Percentiles rank a stretch among this genome's conserved stretches.
These are phyloP conservation scores for Elongisporangium anandrum DNA, from an alignment of 352 stramenopile species.

Conservation along the genomic window DNA sequence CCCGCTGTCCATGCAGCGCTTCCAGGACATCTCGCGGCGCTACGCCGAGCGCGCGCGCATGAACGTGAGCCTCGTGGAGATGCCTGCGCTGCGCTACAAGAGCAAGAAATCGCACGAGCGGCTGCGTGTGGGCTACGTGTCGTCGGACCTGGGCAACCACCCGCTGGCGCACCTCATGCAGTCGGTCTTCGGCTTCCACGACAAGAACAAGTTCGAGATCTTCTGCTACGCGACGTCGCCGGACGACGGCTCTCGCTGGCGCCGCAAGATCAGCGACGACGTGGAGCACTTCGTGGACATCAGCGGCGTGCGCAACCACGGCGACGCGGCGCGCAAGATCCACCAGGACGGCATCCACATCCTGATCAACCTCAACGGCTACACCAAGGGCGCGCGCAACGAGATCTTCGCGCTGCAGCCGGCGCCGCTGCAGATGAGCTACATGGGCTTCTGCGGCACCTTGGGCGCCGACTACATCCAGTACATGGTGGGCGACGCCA, in stretches of 20 bases:
- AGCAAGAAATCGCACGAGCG: slow-evolving; percentile 64
- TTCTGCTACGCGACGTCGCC: slow-evolving; percentile 87
- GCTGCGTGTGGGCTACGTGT: slow-evolving; percentile 87
- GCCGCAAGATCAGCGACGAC: slow-evolving; percentile 73
- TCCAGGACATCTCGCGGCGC: slow-evolving; percentile 68
- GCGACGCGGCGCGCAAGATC: slow-evolving; percentile 79
- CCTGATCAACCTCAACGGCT: slow-evolving; percentile 92
- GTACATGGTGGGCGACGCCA: slow-evolving; percentile 89
- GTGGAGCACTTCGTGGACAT: slow-evolving; percentile 90
- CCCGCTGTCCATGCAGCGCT: slow-evolving; percentile 72
- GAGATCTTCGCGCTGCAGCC: slow-evolving; percentile 93
- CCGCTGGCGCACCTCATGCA: slow-evolving; percentile 90
- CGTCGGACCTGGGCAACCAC: slow-evolving; percentile 90
- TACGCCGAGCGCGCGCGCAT: slow-evolving; percentile 84
- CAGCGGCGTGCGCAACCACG: slow-evolving; percentile 39
- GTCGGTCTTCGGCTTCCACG: slow-evolving; percentile 88
- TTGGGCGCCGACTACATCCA: slow-evolving; percentile 91
- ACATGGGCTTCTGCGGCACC: slow-evolving; percentile 90
- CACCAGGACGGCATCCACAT: slow-evolving; percentile 85
- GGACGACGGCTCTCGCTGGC: slow-evolving; percentile 79
- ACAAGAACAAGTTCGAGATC: slow-evolving; percentile 83
- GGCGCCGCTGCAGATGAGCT: slow-evolving; percentile 86
- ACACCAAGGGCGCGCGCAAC: slow-evolving; percentile 90
- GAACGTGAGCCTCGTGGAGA: slow-evolving; percentile 85
- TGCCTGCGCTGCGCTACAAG: slow-evolving; percentile 64